Evolutionary conservation across 1,284 basidiomycete genomes (phyloP), one percentile per base, ranked within the genome.

Genomic region (Fomitopsis palustris): DNA sequence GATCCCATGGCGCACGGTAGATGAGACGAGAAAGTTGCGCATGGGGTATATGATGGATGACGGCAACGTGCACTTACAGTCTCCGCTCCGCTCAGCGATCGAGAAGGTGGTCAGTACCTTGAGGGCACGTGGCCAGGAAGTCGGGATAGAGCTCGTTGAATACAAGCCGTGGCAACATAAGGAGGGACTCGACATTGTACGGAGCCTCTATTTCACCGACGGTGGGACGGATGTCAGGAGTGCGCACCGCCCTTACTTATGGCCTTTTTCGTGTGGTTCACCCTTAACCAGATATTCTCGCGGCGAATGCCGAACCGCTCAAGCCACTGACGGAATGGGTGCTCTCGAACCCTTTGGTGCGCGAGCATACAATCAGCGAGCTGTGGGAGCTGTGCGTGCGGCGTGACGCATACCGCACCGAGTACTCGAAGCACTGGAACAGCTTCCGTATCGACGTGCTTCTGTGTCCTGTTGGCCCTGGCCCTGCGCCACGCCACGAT

Each of bases 21-120:
- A 52, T 8, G 49, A 33, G 4, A 35, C 37, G 38, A 25, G 6
- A 25, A 54, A 54, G 23, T 38, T 54, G 23, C 53, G 53, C 23
- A 29, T 54, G 38, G 80, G 77, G 9, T 67, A 84, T 37, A 72
- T 82, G 70, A 68, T 68, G 65, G 72, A 81, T 62, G 80, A 85
- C 57, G 79, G 76, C 2, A 70, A 77, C 6, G 78, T 79, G 4
- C 62, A 69, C 16, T 81, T 83, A 5, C 77, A 78, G 29, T 78
- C 49, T 3, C 49, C 49, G 29, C 49, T 52, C 49, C 49, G 49
- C n/a, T 81, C 81, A 0, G 69, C 79, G 55, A 61, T 68, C 29
- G 49, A 52, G 49, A 52, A 52, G 49, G 49, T 52, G 29, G 49
- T 52, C 49, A 37, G 31, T 31, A 31, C 33, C 9, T 19, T 52